These are phyloP conservation scores for Agarophyton chilense DNA, from an alignment of 23 red algal genomes.

Conservation along the genomic window DNA sequence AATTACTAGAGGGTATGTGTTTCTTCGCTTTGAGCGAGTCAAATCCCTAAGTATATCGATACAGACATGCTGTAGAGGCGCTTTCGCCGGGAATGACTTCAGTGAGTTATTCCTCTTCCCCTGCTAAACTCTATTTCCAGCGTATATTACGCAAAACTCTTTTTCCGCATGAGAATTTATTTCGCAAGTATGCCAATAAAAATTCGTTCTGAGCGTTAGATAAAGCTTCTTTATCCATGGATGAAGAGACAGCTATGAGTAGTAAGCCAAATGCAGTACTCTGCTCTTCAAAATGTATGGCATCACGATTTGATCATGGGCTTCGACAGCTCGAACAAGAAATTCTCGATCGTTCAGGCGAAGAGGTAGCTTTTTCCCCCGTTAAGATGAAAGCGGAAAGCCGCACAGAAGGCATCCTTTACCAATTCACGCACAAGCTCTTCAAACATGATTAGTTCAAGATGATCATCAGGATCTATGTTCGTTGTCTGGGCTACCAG, in stretches of 20 bases:
- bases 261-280: background rate
- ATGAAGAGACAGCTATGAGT: too few relatives aligned
- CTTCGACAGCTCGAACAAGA: background rate
- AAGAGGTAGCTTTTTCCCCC: constrained; percentile 4
- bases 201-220: too few relatives aligned
- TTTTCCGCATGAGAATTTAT: background rate
- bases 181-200: too few relatives aligned
- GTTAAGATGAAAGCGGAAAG: background rate
- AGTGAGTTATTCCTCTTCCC: background rate
- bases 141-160: background rate
- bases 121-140: constrained; percentile 18
- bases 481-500: too few relatives aligned
- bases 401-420: background rate
- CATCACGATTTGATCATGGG: background rate
- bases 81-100: constrained; percentile 18
- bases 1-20: constrained; percentile 28
- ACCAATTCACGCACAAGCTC: background rate
- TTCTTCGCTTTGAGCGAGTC: background rate
- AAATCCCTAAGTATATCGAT: constrained; percentile 35
- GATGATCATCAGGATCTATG: too few relatives aligned
- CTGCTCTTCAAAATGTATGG: background rate
- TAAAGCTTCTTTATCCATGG: too few relatives aligned
- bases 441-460: background rate
- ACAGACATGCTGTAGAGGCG: background rate
- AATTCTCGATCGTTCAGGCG: background rate